phyloP scores from a whole-genome alignment of 495 filamentous ascomycete species.

The Ramalina peruviana region DNA sequence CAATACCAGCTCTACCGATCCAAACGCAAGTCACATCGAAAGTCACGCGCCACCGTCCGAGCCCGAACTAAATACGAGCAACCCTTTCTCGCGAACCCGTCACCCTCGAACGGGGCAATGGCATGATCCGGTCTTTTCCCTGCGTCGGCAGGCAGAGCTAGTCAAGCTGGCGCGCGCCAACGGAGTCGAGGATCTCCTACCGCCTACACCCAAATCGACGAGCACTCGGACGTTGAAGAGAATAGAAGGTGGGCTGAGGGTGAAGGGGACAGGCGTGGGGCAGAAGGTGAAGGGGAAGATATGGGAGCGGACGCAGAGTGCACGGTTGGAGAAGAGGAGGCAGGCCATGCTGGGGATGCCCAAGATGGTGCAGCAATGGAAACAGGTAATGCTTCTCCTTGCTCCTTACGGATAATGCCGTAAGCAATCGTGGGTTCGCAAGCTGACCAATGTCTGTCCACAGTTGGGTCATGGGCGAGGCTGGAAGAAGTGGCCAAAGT shows the following conservation, averaged over 20 bases:
- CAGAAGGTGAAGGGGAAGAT: slow-evolving; percentile 86
- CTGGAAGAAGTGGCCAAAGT: slow-evolving; percentile 86
- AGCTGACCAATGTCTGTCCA: slow-evolving; percentile 16
- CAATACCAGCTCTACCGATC: slow-evolving; percentile 21
- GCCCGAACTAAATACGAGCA: slow-evolving; percentile 30
- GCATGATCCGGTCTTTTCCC: slow-evolving; percentile 65
- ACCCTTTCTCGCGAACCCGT: slow-evolving; percentile 64
- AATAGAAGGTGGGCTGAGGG: slow-evolving; percentile 57
- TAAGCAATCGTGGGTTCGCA: neutral
- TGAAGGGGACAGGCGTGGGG: slow-evolving; percentile 87
- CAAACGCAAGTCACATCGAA: slow-evolving; percentile 13
- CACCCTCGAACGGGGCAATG: slow-evolving; percentile 61
- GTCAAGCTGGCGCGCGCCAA: slow-evolving; percentile 72
- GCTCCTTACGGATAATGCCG: neutral
- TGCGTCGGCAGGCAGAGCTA: slow-evolving; percentile 80
- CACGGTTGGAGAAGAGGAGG: slow-evolving; percentile 71
- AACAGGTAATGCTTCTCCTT: slow-evolving; percentile 49
- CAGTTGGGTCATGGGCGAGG: slow-evolving; percentile 74
- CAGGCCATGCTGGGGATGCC: slow-evolving; percentile 93
- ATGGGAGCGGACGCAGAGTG: slow-evolving; percentile 78
- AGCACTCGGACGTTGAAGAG: slow-evolving; percentile 49
- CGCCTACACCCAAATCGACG: slow-evolving; percentile 61
- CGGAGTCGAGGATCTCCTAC: slow-evolving; percentile 73
- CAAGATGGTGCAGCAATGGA: slow-evolving; percentile 78
- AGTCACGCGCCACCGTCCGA: slow-evolving; percentile 11